Conservation (phyloP, 2,329 filamentous ascomycete genomes). For the Annulohypoxylon truncatum region DNA sequence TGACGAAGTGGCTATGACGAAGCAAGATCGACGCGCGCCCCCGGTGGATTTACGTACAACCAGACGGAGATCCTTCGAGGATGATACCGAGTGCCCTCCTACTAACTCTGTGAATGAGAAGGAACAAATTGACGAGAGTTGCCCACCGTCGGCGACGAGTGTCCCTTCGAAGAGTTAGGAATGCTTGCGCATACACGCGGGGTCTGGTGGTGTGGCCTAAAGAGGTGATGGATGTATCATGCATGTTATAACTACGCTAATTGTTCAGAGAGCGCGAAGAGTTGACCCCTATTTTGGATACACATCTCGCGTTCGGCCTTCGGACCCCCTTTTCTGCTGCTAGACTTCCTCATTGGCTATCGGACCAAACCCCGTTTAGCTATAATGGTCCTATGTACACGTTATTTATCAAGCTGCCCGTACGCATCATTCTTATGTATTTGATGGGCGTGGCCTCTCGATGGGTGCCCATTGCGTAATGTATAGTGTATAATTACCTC, state of each 20-base stretch:
- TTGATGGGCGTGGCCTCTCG: not conserved
- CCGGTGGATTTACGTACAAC: slow-evolving; percentile 41
- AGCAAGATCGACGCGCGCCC: slow-evolving; percentile 41
- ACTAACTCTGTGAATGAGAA: slow-evolving; percentile 29
- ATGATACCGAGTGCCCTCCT: slow-evolving; percentile 38
- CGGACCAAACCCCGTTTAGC: not conserved
- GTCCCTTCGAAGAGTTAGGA: not conserved
- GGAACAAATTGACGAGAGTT: not conserved
- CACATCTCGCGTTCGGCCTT: not conserved
- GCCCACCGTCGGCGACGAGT: not conserved
- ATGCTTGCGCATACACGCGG: too few relatives aligned
- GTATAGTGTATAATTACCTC: not conserved
- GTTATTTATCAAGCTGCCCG: not conserved
- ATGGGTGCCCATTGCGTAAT: not conserved
- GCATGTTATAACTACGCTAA: too few relatives aligned
- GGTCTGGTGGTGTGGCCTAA: too few relatives aligned
- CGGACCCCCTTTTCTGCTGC: not conserved
- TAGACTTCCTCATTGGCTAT: not conserved
- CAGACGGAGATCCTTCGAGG: slow-evolving; percentile 17
- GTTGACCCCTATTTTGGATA: not conserved
- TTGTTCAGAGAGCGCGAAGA: not conserved
- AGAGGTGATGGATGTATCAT: too few relatives aligned
- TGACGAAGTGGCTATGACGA: slow-evolving; percentile 53
- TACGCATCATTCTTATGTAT: not conserved
- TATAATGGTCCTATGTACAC: not conserved